Conservation (phyloP, 805 yeast genomes). For the Wickerhamiella brachini region DNA sequence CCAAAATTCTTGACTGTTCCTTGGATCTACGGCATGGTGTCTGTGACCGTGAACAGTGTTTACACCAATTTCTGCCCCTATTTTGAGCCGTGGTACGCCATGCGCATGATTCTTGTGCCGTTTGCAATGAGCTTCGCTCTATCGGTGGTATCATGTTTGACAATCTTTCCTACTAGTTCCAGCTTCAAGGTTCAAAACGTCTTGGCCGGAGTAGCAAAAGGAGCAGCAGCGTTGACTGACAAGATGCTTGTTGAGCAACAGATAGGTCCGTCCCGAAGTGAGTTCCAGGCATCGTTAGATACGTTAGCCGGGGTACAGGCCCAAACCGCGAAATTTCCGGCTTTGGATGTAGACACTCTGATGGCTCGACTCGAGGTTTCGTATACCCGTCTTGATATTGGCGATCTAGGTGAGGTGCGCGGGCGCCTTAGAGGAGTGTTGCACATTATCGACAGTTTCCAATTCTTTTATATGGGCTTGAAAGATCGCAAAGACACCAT, state of each 20-base stretch:
- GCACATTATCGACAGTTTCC: slow-evolving; percentile 15
- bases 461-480: slow-evolving; percentile 14
- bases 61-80: neutral
- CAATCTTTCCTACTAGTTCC: slow-evolving; percentile 19
- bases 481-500: slow-evolving; percentile 3
- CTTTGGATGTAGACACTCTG: slow-evolving; percentile 13
- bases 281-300: slow-evolving; percentile 5
- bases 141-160: neutral
- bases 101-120: neutral
- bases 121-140: neutral
- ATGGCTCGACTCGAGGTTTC: slow-evolving; percentile 15
- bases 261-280: slow-evolving; percentile 10
- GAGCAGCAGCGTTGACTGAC: neutral
- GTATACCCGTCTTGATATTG: slow-evolving; percentile 17
- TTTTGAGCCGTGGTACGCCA: neutral
- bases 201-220: slow-evolving; percentile 10
- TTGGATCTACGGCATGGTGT: neutral
- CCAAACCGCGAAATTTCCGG: slow-evolving; percentile 8
- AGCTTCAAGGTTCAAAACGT: slow-evolving; percentile 12
- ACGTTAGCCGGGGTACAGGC: neutral
- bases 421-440: slow-evolving; percentile 14
- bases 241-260: slow-evolving; percentile 1
- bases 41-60: neutral
- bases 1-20: neutral
- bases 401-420: slow-evolving; percentile 18